These are phyloP conservation scores for Aspergillus fumigatiaffinis DNA, from an alignment of 2,329 filamentous ascomycete genomes.

Conservation along the genomic window DNA sequence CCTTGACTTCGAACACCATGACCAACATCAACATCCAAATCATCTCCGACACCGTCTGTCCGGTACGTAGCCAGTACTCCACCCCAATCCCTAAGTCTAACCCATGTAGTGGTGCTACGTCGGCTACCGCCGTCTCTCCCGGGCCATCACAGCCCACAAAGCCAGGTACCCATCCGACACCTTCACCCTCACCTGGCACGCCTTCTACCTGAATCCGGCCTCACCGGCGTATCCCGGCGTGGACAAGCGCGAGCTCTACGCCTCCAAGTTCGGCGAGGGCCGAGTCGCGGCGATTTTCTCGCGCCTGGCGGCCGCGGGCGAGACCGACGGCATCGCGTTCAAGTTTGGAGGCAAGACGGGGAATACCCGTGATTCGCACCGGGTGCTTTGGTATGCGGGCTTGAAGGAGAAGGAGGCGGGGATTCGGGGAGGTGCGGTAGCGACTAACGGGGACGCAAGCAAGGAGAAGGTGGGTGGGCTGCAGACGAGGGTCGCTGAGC, in stretches of 20 bases:
- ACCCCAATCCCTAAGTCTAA: background rate
- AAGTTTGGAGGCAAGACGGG: constrained; percentile 67
- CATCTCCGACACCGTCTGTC: constrained; percentile 78
- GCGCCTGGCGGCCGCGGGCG: constrained; percentile 57
- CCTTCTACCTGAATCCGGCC: constrained; percentile 74
- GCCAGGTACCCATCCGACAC: constrained; percentile 63
- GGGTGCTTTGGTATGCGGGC: constrained; percentile 67
- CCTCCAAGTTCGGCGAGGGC: constrained; percentile 61
- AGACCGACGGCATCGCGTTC: constrained; percentile 68
- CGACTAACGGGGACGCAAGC: constrained; percentile 14
- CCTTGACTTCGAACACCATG: constrained; percentile 47
- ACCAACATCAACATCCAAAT: constrained; percentile 72
- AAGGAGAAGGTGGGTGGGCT: constrained; percentile 39
- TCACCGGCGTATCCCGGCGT: constrained; percentile 49
- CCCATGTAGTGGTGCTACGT: constrained; percentile 63
- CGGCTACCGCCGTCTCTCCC: constrained; percentile 70
- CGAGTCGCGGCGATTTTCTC: constrained; percentile 56
- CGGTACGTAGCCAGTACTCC: constrained; percentile 35
- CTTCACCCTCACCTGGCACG: constrained; percentile 70
- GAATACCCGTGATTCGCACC: constrained; percentile 74
- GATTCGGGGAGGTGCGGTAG: background rate
- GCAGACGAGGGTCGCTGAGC: constrained; percentile 59
- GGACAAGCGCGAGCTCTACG: constrained; percentile 56
- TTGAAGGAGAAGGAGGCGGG: constrained; percentile 36
- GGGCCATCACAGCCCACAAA: constrained; percentile 65